Evolutionary conservation across 2,329 filamentous ascomycete species (phyloP), one percentile per base, ranked within the genome.

Genomic region (Hypoxylon sp.): DNA sequence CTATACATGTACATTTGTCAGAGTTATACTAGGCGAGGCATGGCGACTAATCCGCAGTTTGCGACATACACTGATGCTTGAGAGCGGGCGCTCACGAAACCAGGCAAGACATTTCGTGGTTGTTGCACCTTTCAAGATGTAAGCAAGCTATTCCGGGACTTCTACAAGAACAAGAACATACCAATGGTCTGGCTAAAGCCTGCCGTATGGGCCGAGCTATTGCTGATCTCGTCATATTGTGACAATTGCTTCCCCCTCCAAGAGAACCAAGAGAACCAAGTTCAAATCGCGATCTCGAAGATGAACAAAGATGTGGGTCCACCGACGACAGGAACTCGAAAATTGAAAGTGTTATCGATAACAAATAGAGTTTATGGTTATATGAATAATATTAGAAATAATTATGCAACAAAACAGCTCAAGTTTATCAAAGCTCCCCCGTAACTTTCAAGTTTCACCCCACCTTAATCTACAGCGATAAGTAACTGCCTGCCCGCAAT

Each of bases 131-230:
- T 51, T 40, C 6, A 30, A 34, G 2, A 34, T 21, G 56, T 67
- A 23, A 69, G 60, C 37, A 26, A 29, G 11, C 12, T 13, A n/a
- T 20, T 19, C 9, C 2, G 5, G 5, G 2, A 3, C 12, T 12
- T 6, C 4, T 13, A 5, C 12, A 25, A 7, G 1, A 11, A 11
- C 16, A 4, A 11, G 43, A 42, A 4, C 63, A n/a, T 60, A 70
- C 66, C 57, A 63, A 55, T 40, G 66, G 65, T 59, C 65, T 61
- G 17, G 57, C 48, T 6, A 69, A 40, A 13, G 51, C 56, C 17
- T 68, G 63, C 61, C 65, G 56, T 59, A 69, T 44, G 13, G 67
- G 67, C 60, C 67, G 61, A 52, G 63, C 51, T 56, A 69, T 51
- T 29, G 54, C 55, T 58, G 60, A 46, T 52, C 62, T 64, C 7